These are phyloP conservation scores for Trichosporon sp. DNA, from an alignment of 1,284 basidiomycete genomes.

Conservation along the genomic window DNA sequence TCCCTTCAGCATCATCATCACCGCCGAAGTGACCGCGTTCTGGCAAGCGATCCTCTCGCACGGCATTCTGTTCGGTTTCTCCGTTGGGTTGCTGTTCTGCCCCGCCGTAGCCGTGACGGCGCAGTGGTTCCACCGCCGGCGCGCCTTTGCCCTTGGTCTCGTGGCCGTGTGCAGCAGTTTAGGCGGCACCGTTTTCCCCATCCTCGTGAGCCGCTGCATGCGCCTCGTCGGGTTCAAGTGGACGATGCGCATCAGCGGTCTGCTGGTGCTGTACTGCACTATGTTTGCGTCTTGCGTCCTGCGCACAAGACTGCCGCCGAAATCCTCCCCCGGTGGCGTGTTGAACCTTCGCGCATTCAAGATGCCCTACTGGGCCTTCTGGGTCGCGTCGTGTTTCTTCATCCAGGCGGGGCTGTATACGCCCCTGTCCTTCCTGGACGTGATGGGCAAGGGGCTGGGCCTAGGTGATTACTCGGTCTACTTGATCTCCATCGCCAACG, in stretches of 20 bases:
- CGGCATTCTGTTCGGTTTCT: slow-evolving; percentile 30
- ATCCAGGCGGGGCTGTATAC: slow-evolving; percentile 34
- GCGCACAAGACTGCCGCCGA: slow-evolving; percentile 34
- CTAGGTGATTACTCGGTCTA: slow-evolving; percentile 33
- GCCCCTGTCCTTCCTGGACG: slow-evolving; percentile 34
- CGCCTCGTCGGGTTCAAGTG: slow-evolving; percentile 31
- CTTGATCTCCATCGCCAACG: slow-evolving; percentile 36
- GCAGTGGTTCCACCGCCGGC: slow-evolving; percentile 57
- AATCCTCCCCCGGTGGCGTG: slow-evolving; percentile 33
- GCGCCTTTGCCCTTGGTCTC: slow-evolving; percentile 37
- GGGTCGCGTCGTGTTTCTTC: slow-evolving; percentile 27
- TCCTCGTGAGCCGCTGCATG: slow-evolving; percentile 42
- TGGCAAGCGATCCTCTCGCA: slow-evolving; percentile 57
- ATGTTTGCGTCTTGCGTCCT: slow-evolving; percentile 27
- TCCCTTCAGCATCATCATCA: slow-evolving; percentile 61
- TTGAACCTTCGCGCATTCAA: slow-evolving; percentile 33
- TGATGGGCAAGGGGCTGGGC: slow-evolving; percentile 26
- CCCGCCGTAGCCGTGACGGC: slow-evolving; percentile 60
- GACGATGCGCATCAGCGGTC: slow-evolving; percentile 40
- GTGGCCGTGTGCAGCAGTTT: slow-evolving; percentile 34
- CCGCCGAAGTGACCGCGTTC: slow-evolving; percentile 62
- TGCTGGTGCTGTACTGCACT: slow-evolving; percentile 31
- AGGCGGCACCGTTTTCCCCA: slow-evolving; percentile 60
- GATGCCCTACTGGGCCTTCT: slow-evolving; percentile 23
- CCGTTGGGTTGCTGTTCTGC: slow-evolving; percentile 59